Evolutionary conservation across 495 filamentous ascomycete species (phyloP).

Genomic region (Xylaria longipes): DNA sequence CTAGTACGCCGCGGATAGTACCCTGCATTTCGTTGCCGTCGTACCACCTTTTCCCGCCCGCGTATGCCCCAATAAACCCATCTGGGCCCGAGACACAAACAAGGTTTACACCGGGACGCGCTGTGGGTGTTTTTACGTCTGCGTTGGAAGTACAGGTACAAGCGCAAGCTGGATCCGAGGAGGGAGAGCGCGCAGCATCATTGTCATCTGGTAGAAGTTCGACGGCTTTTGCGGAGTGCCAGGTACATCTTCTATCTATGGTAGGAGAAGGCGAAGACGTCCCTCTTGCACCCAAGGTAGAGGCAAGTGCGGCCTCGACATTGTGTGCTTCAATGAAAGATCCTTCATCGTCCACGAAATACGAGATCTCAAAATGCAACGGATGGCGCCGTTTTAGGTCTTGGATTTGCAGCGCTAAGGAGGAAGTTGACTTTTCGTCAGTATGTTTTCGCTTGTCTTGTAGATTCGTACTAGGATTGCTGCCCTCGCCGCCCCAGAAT

Average conservation of each 20-base stretch:
- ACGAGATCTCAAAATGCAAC: slow-evolving; percentile 65
- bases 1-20: slow-evolving; percentile 50
- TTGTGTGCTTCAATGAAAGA: slow-evolving; percentile 63
- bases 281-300: neutral
- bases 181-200: slow-evolving; percentile 31
- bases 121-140: slow-evolving; percentile 10
- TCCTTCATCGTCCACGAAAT: slow-evolving; percentile 80
- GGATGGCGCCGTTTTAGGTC: slow-evolving; percentile 61
- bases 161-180: slow-evolving; percentile 8
- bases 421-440: neutral
- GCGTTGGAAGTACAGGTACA: slow-evolving; percentile 26
- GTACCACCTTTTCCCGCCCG: slow-evolving; percentile 77
- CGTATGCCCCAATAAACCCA: slow-evolving; percentile 81
- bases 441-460: neutral
- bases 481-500: slow-evolving; percentile 11
- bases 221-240: slow-evolving; percentile 33
- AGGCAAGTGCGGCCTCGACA: slow-evolving; percentile 42
- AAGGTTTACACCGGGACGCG: slow-evolving; percentile 52
- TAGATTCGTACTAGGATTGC: neutral
- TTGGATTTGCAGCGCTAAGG: slow-evolving; percentile 68
- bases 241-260: slow-evolving; percentile 30
- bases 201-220: slow-evolving; percentile 32
- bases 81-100: slow-evolving; percentile 87
- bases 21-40: slow-evolving; percentile 77
- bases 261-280: neutral